Conservation (phyloP, 2,329 filamentous ascomycete genomes). For the Hypoxylon sp. region DNA sequence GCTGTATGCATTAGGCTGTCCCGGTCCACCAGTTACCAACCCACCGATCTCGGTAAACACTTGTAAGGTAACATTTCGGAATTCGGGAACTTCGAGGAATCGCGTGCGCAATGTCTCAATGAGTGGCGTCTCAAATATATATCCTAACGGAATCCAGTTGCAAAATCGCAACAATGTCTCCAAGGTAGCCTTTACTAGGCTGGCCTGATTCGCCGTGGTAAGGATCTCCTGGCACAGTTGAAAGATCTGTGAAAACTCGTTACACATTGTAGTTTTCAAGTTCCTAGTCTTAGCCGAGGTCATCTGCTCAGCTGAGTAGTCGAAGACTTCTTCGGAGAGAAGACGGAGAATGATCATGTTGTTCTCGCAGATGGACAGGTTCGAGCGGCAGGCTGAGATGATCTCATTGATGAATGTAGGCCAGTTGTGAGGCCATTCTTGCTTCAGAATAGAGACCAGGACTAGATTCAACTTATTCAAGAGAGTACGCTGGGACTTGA, state of each 20-base stretch:
- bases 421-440: conserved; percentile 99
- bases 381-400: conserved; percentile 94
- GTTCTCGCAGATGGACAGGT: conserved; percentile 98
- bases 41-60: conserved; percentile 97
- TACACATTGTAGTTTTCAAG: conserved; percentile 98
- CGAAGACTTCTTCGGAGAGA: conserved; percentile 97
- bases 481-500: conserved; percentile 87
- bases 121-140: conserved; percentile 97
- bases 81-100: conserved; percentile 93
- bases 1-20: conserved; percentile 81
- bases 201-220: conserved; percentile 88
- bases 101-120: conserved; percentile 94
- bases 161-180: conserved; percentile 96
- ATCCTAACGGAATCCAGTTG: conserved; percentile 98
- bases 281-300: conserved; percentile 98
- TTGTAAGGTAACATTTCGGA: conserved; percentile 96
- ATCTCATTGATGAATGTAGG: conserved; percentile 99
- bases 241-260: conserved; percentile 98
- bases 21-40: conserved; percentile 83
- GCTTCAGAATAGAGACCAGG: conserved; percentile 96
- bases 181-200: conserved; percentile 93
- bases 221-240: conserved; percentile 97
- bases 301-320: conserved; percentile 99
- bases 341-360: conserved; percentile 99
- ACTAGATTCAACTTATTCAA: conserved; percentile 99